These are phyloP conservation scores for Aspergillus hiratsukae DNA, from an alignment of 2,329 filamentous ascomycete species.

Conservation along the genomic window DNA sequence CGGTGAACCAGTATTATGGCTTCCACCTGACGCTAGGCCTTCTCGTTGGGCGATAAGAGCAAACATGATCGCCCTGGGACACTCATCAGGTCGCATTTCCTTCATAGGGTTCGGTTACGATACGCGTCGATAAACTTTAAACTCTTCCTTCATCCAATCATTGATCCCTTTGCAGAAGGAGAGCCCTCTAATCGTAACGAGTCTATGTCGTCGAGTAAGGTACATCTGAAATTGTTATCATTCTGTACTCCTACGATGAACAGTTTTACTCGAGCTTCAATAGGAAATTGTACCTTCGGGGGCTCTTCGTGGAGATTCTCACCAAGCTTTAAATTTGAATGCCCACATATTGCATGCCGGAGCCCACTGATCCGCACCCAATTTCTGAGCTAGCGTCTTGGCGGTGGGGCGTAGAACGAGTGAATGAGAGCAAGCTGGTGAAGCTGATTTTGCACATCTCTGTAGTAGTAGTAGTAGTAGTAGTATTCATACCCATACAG, in stretches of 20 bases:
- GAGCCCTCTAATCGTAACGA: too few species aligned
- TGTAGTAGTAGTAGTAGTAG: too few species aligned
- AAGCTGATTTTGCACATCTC: constrained; percentile 4
- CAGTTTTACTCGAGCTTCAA: too few species aligned
- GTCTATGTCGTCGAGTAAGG: too few species aligned
- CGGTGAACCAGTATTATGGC: constrained; percentile 7
- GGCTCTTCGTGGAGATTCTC: not conserved
- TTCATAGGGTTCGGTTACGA: constrained; percentile 6
- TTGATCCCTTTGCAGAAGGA: not conserved
- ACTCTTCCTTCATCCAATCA: not conserved
- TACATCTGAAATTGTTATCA: too few species aligned
- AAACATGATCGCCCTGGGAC: constrained; percentile 8
- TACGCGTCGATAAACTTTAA: too few species aligned
- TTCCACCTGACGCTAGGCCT: constrained; percentile 7
- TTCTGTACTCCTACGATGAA: too few species aligned
- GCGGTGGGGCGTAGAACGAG: constrained; percentile 2
- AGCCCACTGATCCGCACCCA: not conserved
- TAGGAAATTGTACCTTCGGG: not conserved
- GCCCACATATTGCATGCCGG: too few species aligned
- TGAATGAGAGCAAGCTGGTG: not conserved
- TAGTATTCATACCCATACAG: too few species aligned
- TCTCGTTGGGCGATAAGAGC: not conserved
- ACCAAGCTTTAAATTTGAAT: not conserved
- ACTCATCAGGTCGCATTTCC: constrained; percentile 12
- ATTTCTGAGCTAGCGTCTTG: constrained; percentile 2